These are phyloP conservation scores for Plectosphaerella sp. DNA, from an alignment of 2,329 filamentous ascomycete genomes.

Conservation along the genomic window DNA sequence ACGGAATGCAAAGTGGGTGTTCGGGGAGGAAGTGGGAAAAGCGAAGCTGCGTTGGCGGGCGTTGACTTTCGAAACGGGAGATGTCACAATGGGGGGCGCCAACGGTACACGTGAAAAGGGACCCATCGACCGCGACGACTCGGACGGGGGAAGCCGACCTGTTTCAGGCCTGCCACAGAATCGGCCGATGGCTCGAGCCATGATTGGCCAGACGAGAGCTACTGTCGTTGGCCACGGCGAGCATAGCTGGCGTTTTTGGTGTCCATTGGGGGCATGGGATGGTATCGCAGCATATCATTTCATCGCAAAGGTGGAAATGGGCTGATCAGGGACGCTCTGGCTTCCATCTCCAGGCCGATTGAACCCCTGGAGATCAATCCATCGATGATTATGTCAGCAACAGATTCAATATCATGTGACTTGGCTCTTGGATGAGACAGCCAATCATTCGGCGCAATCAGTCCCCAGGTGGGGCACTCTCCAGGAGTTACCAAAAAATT, in stretches of 20 bases:
- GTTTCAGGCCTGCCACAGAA: slow-evolving; percentile 42
- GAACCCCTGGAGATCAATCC: too few species aligned
- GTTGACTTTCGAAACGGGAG: slow-evolving; percentile 18
- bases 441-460: neutral
- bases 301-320: neutral
- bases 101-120: slow-evolving; percentile 4
- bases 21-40: slow-evolving; percentile 5
- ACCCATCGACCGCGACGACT: neutral
- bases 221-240: slow-evolving; percentile 10
- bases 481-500: slow-evolving; percentile 2
- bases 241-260: slow-evolving; percentile 5
- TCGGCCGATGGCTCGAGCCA: slow-evolving; percentile 19
- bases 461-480: neutral
- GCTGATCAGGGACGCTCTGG: neutral
- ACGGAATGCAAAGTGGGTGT: slow-evolving; percentile 10
- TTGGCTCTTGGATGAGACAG: neutral
- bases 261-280: slow-evolving; percentile 3
- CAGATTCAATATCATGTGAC: neutral
- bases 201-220: slow-evolving; percentile 16
- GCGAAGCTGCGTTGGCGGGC: slow-evolving; percentile 8
- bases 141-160: slow-evolving; percentile 3
- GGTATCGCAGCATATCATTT: neutral
- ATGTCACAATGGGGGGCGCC: slow-evolving; percentile 16
- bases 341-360: neutral
- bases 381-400: too few species aligned